These are phyloP conservation scores for Botryosphaeria dothidea DNA, from an alignment of 2,329 filamentous ascomycete species.

Conservation along the genomic window DNA sequence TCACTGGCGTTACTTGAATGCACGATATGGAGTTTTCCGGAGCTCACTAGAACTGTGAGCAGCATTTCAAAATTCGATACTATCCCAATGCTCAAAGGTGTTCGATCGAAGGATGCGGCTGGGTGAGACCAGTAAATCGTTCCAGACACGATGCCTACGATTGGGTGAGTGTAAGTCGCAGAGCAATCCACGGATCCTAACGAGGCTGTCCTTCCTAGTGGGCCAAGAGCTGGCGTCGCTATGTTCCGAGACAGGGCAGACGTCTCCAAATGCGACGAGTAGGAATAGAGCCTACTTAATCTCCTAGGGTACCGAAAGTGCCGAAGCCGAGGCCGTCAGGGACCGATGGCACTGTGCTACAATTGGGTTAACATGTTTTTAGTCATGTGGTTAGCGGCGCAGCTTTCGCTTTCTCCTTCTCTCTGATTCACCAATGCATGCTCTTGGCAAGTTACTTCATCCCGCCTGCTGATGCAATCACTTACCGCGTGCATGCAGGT, in stretches of 20 bases:
- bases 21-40: constrained; percentile 8
- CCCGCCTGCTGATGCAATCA: not conserved
- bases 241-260: not conserved
- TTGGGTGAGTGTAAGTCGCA: not conserved
- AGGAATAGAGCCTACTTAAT: too few relatives aligned
- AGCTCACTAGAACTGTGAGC: not conserved
- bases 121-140: not conserved
- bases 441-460: not conserved
- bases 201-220: not conserved
- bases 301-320: not conserved
- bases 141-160: not conserved
- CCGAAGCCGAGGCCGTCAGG: not conserved
- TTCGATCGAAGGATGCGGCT: not conserved
- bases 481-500: not conserved
- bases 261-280: not conserved
- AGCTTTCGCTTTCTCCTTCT: not conserved
- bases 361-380: not conserved
- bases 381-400: not conserved
- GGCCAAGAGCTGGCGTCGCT: not conserved
- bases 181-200: not conserved
- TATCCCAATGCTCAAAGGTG: not conserved
- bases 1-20: constrained; percentile 2
- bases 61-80: not conserved
- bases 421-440: not conserved
- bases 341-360: not conserved